Evolutionary conservation across 1,284 basidiomycete species (phyloP).

Genomic region (Phlebopus sp.): DNA sequence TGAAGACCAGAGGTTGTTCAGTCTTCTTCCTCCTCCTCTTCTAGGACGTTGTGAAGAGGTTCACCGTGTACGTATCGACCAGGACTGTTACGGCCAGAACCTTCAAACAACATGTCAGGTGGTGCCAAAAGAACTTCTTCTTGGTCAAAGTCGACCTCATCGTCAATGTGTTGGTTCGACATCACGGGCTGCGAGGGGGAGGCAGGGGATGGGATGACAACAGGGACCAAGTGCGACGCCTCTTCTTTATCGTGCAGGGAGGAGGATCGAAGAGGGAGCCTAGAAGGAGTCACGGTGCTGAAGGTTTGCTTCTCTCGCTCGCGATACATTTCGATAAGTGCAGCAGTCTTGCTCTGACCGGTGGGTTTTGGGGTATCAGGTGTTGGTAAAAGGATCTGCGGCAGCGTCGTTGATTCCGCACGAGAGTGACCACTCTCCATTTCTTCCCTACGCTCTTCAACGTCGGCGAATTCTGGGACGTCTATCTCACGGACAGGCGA

Average conservation of each 20-base stretch:
- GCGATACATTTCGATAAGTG: constrained; percentile 79
- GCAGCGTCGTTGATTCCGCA: constrained; percentile 31
- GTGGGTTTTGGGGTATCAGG: constrained; percentile 24
- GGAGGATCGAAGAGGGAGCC: constrained; percentile 34
- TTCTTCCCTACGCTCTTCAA: constrained; percentile 35
- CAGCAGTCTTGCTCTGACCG: constrained; percentile 58
- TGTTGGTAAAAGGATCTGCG: constrained; percentile 17
- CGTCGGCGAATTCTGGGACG: constrained; percentile 33
- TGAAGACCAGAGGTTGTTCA: constrained; percentile 7
- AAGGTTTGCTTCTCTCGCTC: constrained; percentile 55
- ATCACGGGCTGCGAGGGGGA: constrained; percentile 15
- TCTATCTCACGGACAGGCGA: constrained; percentile 31
- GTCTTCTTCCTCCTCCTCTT: constrained; percentile 69
- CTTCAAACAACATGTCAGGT: constrained; percentile 35
- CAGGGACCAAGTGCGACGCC: constrained; percentile 3
- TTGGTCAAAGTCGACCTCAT: constrained; percentile 15
- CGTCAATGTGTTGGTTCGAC: constrained; percentile 13
- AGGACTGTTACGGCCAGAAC: constrained; percentile 60
- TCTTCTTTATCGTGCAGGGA: constrained; percentile 12
- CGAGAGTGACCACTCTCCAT: constrained; percentile 28
- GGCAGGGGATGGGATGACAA: constrained; percentile 15
- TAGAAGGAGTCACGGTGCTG: constrained; percentile 27
- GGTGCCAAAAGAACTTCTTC: constrained; percentile 27
- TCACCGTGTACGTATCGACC: constrained; percentile 82
- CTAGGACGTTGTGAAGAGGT: constrained; percentile 80